Evolutionary conservation across 2,329 filamentous ascomycete species (phyloP), one percentile per base, ranked within the genome.

Genomic region (Colletotrichum viniferum): DNA sequence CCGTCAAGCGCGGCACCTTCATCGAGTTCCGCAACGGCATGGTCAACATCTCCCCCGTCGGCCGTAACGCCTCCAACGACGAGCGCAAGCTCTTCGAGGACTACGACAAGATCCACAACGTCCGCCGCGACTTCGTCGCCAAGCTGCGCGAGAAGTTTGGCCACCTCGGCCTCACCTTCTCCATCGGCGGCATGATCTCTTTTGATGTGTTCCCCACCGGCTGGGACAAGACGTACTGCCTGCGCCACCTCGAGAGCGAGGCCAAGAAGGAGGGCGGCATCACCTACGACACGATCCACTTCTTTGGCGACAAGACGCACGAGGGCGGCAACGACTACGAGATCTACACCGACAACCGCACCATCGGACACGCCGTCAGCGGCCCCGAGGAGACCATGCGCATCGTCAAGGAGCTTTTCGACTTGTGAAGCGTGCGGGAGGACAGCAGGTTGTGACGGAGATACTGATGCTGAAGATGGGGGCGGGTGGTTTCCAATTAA

Each of bases 121-220:
- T 98, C 75, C 90, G 97, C 78, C 90, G 91, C 81, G 93, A 90
- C 81, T 93, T 99, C 82, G 94, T 98, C 74, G 90, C 89, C 78
- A 91, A 90, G 77, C 88, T 98, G 82, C 93, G 92, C 86, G 92
- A 96, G 86, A 90, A 93, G 80, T 98, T 99, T 85, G 90, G 92
- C 3, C 92, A 98, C 84, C 88, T 95, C 77, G 95, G 95, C 43
- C 88, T 98, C 81, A 98, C 95, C 91, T 98, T 94, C 89, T 96
- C 95, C 77, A 98, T 99, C 81, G 97, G 97, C 80, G 97, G 97
- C 69, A 95, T 98, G 84, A 98, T 99, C 86, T 98, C 96, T 76
- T 99, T 99, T 85, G 97, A 99, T 83, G 94, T 98, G 81, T 99
- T 99, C 90, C 97, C 97, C 78, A 91, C 89, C 4, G 97, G 97